Percentiles rank a stretch among this genome's conserved stretches.
Evolutionary conservation across 805 yeast species (phyloP).

Genomic region (Wickerhamiella siamensis): DNA sequence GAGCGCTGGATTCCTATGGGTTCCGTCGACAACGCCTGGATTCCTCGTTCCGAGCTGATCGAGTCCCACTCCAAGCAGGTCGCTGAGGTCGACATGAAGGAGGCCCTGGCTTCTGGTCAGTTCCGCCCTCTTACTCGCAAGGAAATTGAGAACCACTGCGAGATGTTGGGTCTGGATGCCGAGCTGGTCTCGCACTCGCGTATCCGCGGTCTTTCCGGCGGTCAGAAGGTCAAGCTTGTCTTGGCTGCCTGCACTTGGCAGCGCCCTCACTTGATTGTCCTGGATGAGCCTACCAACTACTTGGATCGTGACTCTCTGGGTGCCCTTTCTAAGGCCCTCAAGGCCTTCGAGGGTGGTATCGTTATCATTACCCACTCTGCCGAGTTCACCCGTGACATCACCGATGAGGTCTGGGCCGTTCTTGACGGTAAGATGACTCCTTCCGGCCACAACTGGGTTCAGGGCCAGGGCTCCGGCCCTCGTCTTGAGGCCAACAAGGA

Average conservation of each 20-base stretch:
- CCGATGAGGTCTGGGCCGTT: constrained; percentile 99
- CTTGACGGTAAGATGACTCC: constrained; percentile 97
- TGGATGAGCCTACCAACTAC: constrained; percentile 98
- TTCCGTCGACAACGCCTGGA: constrained; percentile 99
- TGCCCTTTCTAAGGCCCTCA: constrained; percentile 97
- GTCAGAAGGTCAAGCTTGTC: constrained; percentile 99
- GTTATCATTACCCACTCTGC: constrained; percentile 99
- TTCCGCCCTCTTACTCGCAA: constrained; percentile 99
- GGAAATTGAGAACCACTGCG: constrained; percentile 98
- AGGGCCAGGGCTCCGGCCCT: constrained; percentile 99
- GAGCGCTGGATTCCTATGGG: constrained; percentile 99
- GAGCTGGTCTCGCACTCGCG: constrained; percentile 99
- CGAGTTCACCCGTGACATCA: constrained; percentile 97
- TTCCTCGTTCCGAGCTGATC: constrained; percentile 96
- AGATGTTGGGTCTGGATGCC: constrained; percentile 95
- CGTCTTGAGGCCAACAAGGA: constrained; percentile 93
- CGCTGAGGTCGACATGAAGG: constrained; percentile 99
- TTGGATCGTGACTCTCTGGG: constrained; percentile 97
- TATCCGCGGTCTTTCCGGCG: constrained; percentile 99
- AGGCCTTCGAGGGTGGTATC: constrained; percentile 99
- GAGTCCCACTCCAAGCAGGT: constrained; percentile 98
- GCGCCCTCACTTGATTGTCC: constrained; percentile 98
- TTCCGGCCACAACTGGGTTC: constrained; percentile 99
- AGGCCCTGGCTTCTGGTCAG: constrained; percentile 99
- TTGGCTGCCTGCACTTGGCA: constrained; percentile 99